A percentile compares a stretch with the other conserved stretches of the same genome.
Evolutionary conservation across 2,329 filamentous ascomycete genomes (phyloP).

Genomic region (Verticillium dahliae): DNA sequence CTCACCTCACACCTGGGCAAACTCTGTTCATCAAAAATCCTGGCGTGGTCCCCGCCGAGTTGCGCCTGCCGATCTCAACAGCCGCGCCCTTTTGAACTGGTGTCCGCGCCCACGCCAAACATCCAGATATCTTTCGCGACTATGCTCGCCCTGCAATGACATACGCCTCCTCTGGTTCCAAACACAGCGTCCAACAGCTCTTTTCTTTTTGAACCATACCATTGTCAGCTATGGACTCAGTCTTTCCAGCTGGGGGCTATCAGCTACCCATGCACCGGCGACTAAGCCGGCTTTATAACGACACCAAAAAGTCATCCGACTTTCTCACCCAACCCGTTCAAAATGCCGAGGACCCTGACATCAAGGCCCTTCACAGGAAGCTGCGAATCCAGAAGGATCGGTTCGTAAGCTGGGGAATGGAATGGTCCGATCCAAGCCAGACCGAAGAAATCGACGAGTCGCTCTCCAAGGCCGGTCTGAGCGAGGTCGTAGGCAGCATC

Average conservation of each 20-base stretch:
- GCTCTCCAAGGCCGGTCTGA: slow-evolving; percentile 65
- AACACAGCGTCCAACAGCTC: neutral
- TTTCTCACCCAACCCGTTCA: slow-evolving; percentile 61
- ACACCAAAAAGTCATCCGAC: slow-evolving; percentile 72
- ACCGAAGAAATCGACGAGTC: slow-evolving; percentile 65
- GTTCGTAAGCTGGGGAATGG: slow-evolving; percentile 71
- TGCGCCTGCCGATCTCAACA: too few relatives aligned
- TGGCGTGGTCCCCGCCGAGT: too few relatives aligned
- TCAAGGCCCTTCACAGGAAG: slow-evolving; percentile 66
- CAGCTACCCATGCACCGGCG: slow-evolving; percentile 54
- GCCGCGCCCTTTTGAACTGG: neutral
- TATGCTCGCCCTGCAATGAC: neutral
- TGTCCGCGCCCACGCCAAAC: neutral
- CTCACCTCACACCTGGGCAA: neutral
- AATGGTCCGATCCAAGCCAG: slow-evolving; percentile 68
- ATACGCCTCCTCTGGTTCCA: neutral
- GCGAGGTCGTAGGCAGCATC: slow-evolving; percentile 71
- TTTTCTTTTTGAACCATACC: neutral
- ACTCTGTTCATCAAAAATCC: too few relatives aligned
- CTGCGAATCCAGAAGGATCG: slow-evolving; percentile 75
- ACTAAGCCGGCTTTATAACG: slow-evolving; percentile 69
- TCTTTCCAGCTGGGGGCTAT: slow-evolving; percentile 43
- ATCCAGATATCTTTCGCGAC: neutral
- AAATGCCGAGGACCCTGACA: slow-evolving; percentile 60
- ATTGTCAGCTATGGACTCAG: slow-evolving; percentile 37